A percentile compares a stretch with the other conserved stretches of the same genome.
These are phyloP conservation scores for Ascochyta koolunga DNA, from an alignment of 2,329 filamentous ascomycete species.

Conservation along the genomic window DNA sequence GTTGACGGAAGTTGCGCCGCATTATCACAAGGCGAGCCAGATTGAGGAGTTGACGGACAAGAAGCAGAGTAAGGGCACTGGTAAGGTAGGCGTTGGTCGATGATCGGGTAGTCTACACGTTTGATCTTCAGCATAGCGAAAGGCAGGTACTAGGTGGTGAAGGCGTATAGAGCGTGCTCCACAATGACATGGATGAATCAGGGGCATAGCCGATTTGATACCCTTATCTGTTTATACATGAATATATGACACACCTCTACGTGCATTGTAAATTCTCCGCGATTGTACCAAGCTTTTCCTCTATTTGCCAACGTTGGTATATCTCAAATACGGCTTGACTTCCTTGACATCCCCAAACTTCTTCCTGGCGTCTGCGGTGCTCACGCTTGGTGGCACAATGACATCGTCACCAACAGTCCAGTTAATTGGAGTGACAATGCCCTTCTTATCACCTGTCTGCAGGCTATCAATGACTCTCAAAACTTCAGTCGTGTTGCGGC, in stretches of 20 bases:
- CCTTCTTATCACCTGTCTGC: conserved; percentile 80
- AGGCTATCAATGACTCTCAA: conserved; percentile 64
- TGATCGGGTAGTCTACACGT: background rate
- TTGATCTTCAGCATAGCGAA: conserved; percentile 10
- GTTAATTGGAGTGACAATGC: conserved; percentile 86
- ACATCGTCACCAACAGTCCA: conserved; percentile 90
- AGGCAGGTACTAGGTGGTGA: background rate
- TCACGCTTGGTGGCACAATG: conserved; percentile 84
- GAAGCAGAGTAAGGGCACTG: conserved; percentile 64
- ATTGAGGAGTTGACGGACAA: conserved; percentile 81
- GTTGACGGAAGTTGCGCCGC: conserved; percentile 88
- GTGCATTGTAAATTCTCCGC: background rate
- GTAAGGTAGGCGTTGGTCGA: conserved; percentile 6
- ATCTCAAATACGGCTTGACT: conserved; percentile 73
- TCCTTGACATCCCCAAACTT: conserved; percentile 78
- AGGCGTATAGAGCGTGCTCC: background rate
- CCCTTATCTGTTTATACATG: background rate
- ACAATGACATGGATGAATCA: background rate
- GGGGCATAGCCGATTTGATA: conserved; percentile 2
- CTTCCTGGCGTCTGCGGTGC: conserved; percentile 83
- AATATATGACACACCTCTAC: background rate
- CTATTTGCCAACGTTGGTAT: conserved; percentile 60
- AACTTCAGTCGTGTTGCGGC: conserved; percentile 65
- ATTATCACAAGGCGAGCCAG: conserved; percentile 93
- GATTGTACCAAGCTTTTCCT: background rate